Percentiles rank a stretch among this genome's conserved stretches.
These are phyloP conservation scores for Oryza punctata DNA, from an alignment of 176 grass and related monocot genomes.

Conservation along the genomic window DNA sequence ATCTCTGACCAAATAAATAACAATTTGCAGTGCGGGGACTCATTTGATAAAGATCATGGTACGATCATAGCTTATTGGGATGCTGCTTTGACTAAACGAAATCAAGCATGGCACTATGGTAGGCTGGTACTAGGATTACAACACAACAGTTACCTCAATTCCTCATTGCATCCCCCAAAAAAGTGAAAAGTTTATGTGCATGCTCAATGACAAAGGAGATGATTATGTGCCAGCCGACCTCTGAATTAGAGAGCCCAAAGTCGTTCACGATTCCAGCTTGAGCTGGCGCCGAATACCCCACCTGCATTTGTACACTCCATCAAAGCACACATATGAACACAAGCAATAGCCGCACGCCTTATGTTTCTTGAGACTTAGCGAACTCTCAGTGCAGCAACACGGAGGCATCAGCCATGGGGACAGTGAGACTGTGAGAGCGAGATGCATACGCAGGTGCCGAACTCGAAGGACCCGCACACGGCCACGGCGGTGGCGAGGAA, in stretches of 20 bases:
- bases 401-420: neutral
- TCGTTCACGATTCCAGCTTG: constrained; percentile 60
- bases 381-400: neutral
- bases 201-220: neutral
- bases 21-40: neutral
- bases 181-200: neutral
- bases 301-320: constrained; percentile 33
- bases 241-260: constrained; percentile 56
- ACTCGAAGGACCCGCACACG: constrained; percentile 78
- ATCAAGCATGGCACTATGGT: neutral
- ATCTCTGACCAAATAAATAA: no score
- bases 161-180: neutral
- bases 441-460: constrained; percentile 64
- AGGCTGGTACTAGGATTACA: neutral
- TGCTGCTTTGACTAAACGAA: constrained; percentile 8
- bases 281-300: constrained; percentile 77
- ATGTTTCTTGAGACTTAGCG: neutral
- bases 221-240: constrained; percentile 38
- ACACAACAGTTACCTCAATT: neutral
- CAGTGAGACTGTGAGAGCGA: no score
- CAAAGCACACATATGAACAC: constrained; percentile 2
- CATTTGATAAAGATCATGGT: neutral
- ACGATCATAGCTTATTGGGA: neutral
- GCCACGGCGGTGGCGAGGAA: constrained; percentile 55
- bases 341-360: neutral